Base-by-base conservation (phyloP, 805 yeast species). In the Saccharomycopsis fermentans region DNA sequence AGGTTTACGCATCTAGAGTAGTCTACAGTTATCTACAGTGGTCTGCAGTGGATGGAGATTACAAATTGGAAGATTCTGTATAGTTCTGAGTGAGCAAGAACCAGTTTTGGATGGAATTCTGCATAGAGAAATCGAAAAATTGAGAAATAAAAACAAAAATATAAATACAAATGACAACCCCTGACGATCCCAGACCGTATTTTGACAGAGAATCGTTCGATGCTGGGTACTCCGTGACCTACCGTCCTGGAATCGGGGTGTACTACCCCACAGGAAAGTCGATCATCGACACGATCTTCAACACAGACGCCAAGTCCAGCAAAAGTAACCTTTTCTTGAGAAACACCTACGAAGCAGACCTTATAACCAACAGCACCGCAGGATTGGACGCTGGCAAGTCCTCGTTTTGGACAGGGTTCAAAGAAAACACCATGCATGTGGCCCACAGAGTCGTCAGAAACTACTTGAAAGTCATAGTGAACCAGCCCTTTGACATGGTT, bases 401-500 rank as follows among this genome's bases (percentile, higher is more conserved):
- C 24, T 52, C 55, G 2, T 35, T 57, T 4, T 50, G 55, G 56
- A 26, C 55, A 62, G 81, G 82, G 66, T 69, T 86, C 11, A 43
- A 52, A 63, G 82, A 83, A 66, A 43, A 43, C 6, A 43, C 26
- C 16, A 24, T 43, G 11, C 9, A 19, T 43, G 26, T 21, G 6
- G 70, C 87, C 65, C 75, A 75, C 56, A 87, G 82, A 62, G 68
- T 85, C 36, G 63, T 83, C 4, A 81, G 81, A 63, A 85, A 83
- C 63, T 92, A 94, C 72, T 70, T 82, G 57, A 83, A 82, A 60
- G 81, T 84, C 52, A 69, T 90, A 35, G 68, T 87, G 8, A 80
- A 88, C 19, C 97, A 94, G 70, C 98, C 99, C 1, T 84, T 91
- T 70, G 97, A 92, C 65, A 86, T 88, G 17, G 81, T 87, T 4